Evolutionary conservation across 2,329 filamentous ascomycete species (phyloP).

Genomic region (Polychaeton citri): DNA sequence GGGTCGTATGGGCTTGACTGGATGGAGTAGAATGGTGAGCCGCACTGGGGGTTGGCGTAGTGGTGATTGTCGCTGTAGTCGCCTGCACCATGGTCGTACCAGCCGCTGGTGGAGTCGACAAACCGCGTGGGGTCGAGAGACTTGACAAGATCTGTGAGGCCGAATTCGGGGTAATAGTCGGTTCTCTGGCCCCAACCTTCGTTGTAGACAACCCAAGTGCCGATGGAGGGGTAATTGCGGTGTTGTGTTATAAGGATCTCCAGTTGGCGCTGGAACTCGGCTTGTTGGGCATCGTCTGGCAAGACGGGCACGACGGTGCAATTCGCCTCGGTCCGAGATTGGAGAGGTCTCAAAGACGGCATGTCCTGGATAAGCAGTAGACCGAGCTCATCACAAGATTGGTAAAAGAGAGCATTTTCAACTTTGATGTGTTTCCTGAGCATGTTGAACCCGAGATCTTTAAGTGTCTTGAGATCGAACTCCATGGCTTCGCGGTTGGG

Average conservation of each 20-base stretch:
- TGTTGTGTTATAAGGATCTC: constrained; percentile 48
- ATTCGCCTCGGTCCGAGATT: constrained; percentile 21
- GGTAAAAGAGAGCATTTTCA: constrained; percentile 54
- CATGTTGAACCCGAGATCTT: constrained; percentile 56
- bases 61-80: constrained; percentile 60
- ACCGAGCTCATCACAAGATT: constrained; percentile 52
- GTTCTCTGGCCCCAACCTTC: constrained; percentile 56
- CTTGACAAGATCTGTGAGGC: constrained; percentile 41
- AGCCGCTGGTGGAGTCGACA: constrained; percentile 50
- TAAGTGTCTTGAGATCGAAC: constrained; percentile 50
- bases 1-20: constrained; percentile 43
- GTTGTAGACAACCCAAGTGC: constrained; percentile 59
- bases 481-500: constrained; percentile 55
- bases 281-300: constrained; percentile 38
- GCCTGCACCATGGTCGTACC: constrained; percentile 54
- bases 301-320: constrained; percentile 16
- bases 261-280: constrained; percentile 52
- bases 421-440: constrained; percentile 61
- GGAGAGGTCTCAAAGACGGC: constrained; percentile 41
- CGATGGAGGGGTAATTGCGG: constrained; percentile 51
- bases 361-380: constrained; percentile 59
- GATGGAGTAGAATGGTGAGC: constrained; percentile 52
- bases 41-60: constrained; percentile 59
- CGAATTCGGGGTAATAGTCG: constrained; percentile 40
- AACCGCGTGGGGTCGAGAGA: constrained; percentile 50